These are phyloP conservation scores for Panicum virgatum DNA, from an alignment of 202 grass and related monocot species.

Conservation along the genomic window DNA sequence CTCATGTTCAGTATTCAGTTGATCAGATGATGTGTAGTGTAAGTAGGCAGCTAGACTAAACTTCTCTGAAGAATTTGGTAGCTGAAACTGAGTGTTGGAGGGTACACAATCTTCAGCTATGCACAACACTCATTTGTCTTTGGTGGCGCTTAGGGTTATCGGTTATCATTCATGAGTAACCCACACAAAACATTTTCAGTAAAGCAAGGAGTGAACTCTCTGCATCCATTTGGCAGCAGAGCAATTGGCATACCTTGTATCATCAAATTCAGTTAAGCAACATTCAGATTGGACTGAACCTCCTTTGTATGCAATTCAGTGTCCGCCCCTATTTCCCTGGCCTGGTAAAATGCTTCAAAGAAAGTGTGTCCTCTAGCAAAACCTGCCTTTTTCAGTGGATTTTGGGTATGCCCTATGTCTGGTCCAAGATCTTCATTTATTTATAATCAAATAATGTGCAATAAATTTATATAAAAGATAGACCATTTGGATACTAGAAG, in stretches of 20 bases:
- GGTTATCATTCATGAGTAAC: not conserved
- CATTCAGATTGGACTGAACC: not conserved
- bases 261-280: not conserved
- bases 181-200: not conserved
- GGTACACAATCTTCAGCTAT: constrained; percentile 49
- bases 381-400: not conserved
- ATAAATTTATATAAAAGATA: not conserved
- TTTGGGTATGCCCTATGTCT: no score
- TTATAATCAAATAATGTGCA: no score
- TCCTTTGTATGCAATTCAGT: no score
- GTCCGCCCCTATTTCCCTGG: no score
- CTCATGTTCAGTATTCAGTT: constrained; percentile 37
- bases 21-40: not conserved
- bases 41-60: not conserved
- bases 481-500: no score
- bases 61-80: not conserved
- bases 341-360: no score
- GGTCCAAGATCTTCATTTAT: no score
- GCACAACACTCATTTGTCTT: constrained; percentile 3
- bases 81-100: constrained; percentile 51
- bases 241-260: no score
- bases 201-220: not conserved
- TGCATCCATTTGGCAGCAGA: not conserved
- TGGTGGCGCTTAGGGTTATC: not conserved
- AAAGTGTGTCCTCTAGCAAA: no score